Conservation (phyloP, 2,329 filamentous ascomycete genomes). For the Tolypocladium ovalisporum region DNA sequence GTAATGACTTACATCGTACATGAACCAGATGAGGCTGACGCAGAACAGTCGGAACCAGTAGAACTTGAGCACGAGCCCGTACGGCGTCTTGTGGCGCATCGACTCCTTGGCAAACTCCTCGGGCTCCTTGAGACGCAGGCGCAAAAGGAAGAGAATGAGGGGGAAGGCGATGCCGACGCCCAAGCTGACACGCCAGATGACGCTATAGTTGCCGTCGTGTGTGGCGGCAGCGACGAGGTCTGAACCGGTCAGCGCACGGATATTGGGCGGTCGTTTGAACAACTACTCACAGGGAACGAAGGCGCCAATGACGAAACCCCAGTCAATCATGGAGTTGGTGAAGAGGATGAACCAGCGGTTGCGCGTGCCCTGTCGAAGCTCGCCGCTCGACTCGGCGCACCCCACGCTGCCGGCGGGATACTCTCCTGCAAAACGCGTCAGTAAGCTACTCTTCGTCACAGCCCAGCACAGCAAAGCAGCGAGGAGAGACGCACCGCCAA, state of each 20-base stretch:
- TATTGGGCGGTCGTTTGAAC: neutral
- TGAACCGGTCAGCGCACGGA: neutral
- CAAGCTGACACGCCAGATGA: constrained; percentile 73
- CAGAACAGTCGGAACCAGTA: constrained; percentile 64
- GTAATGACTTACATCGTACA: constrained; percentile 53
- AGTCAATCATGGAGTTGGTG: constrained; percentile 80
- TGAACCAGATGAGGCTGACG: constrained; percentile 72
- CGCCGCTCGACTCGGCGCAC: constrained; percentile 72
- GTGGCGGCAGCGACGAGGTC: constrained; percentile 46
- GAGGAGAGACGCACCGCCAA: constrained; percentile 42
- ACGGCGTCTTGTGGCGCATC: constrained; percentile 52
- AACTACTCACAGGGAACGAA: constrained; percentile 50
- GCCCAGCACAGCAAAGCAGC: too few species aligned
- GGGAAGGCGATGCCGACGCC: constrained; percentile 74
- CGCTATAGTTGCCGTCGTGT: constrained; percentile 50
- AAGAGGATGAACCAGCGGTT: constrained; percentile 89
- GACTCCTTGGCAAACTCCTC: constrained; percentile 64
- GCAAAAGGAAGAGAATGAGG: constrained; percentile 57
- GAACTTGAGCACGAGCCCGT: constrained; percentile 45
- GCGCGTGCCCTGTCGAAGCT: constrained; percentile 68
- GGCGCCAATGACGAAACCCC: constrained; percentile 69
- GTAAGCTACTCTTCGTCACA: too few species aligned
- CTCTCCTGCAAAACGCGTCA: constrained; percentile 37
- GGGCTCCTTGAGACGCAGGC: constrained; percentile 64
- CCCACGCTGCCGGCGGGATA: constrained; percentile 78